Base-by-base conservation (phyloP, 768 basidiomycete species). In the Pseudohyphozyma bogoriensis region DNA sequence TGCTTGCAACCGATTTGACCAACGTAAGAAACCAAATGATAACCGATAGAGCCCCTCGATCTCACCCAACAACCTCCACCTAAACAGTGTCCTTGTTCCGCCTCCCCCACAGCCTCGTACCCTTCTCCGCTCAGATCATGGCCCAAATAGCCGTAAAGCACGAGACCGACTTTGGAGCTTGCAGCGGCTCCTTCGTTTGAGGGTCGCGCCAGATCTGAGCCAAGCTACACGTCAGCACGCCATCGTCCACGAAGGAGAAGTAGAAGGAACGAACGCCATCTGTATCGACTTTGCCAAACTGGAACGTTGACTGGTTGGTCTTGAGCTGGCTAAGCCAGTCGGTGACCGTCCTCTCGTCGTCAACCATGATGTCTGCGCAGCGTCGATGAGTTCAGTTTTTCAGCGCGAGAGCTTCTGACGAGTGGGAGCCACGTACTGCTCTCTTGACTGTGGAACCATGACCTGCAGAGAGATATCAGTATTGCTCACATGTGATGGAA, bases 361-460 rank as follows among this genome's bases (percentile, higher is more conserved):
- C 82, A 47, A 83, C 74, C 77, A 84, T 79, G 59, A 83, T 73
- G 70, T 86, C 85, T n/a, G 64, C 53, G 29, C 40, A n/a, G 40
- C 9, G 40, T 10, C 16, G 40, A 42, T 15, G 9, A n/a, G n/a
- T n/a, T n/a, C n/a, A n/a, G n/a, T n/a, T n/a, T n/a, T n/a, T 42
- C 16, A 8, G 40, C 40, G 40, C 18, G n/a, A 8, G 6, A 6
- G 40, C 18, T 18, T 9, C 9, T 15, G 40, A n/a, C 7, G 16
- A n/a, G 18, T 8, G 10, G 16, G 9, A 6, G 16, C 9, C 16
- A 42, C 40, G 40, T 18, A 42, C 40, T 54, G 65, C 81, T 77
- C 67, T 86, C 85, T 61, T 83, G 81, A 45, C 80, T 82, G 71
- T 86, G 85, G 75, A 78, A 85, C 83, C 84, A 85, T 7, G n/a